Base-by-base conservation (phyloP, 2,329 filamentous ascomycete species). In the Rosellinia necatrix region DNA sequence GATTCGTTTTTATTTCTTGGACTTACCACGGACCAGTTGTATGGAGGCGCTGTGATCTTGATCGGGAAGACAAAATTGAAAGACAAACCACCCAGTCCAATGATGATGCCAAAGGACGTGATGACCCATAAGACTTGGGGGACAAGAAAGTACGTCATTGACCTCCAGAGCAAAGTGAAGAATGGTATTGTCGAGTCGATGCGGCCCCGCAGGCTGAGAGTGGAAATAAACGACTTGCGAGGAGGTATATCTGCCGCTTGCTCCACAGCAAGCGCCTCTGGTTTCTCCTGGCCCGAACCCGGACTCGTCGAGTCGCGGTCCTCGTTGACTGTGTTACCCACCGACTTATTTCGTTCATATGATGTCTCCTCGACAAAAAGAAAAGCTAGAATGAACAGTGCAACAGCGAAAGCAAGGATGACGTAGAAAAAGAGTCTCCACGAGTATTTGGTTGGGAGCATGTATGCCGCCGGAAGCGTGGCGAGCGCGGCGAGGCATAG, bases 391-490 rank as follows among this genome's bases (percentile, higher is more conserved):
- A 83, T 70, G 30, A 70, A 66, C 9, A 69, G 56, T 73, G 70
- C 43, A 73, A 70, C 70, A 2, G 78, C 75, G 49, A 86, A 85
- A 2, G 81, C 83, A 43, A 82, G 76, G 58, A 80, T 77, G 50
- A 85, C 82, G 65, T 84, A 85, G 73, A 85, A 86, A 72, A 81
- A 86, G 0, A 85, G 76, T 13, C 79, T 74, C 82, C 82, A 86
- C 6, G 81, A 83, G 63, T 82, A 79, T 8, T 80, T 79, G 1
- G 76, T 81, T 0, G 78, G 76, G 6, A 86, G 77, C 82, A 86
- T 85, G 67, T 85, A 85, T 10, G 82, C 81, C 1, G 83, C 81
- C 44, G 81, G 84, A 1, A 86, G 71, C 0, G 83, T 81, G 1
- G 81, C 81, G 0, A 80, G 80, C 0, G 80, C 72, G 4, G 81